A percentile compares a stretch with the other conserved stretches of the same genome.
phyloP scores from a whole-genome alignment of 208 protist genomes.

The Acanthamoeba triangularis region DNA sequence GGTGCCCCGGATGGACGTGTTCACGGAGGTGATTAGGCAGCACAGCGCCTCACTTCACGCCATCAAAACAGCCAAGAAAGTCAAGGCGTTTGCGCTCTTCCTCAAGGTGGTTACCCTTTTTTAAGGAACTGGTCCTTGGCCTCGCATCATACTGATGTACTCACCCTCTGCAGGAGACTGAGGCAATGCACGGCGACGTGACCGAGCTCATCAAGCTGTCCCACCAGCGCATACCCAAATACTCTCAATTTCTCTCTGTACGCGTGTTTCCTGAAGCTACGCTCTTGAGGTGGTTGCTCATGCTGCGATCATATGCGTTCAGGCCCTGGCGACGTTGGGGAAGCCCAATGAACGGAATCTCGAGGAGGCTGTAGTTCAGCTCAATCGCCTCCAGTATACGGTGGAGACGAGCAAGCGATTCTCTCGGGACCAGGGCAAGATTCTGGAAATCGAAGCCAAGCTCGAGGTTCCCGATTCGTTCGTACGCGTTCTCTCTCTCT shows the following conservation, averaged over 20 bases:
- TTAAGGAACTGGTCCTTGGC: background rate
- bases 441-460: conserved; percentile 24
- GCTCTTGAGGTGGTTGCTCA: background rate
- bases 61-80: conserved; percentile 17
- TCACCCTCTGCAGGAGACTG: background rate
- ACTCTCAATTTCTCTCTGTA: conserved; percentile 9
- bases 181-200: background rate
- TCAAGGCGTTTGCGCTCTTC: background rate
- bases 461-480: background rate
- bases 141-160: background rate
- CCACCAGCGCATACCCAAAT: background rate
- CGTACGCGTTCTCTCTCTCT: background rate
- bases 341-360: background rate
- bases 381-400: conserved; percentile 25
- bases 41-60: conserved; percentile 15
- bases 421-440: conserved; percentile 6
- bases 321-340: background rate
- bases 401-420: background rate
- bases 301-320: background rate
- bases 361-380: background rate
- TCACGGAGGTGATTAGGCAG: conserved; percentile 1
- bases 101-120: background rate
- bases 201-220: background rate
- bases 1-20: conserved; percentile 7
- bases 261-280: background rate